phyloP scores from a whole-genome alignment of 2,329 filamentous ascomycete genomes.

The Harringtonia lauricola region DNA sequence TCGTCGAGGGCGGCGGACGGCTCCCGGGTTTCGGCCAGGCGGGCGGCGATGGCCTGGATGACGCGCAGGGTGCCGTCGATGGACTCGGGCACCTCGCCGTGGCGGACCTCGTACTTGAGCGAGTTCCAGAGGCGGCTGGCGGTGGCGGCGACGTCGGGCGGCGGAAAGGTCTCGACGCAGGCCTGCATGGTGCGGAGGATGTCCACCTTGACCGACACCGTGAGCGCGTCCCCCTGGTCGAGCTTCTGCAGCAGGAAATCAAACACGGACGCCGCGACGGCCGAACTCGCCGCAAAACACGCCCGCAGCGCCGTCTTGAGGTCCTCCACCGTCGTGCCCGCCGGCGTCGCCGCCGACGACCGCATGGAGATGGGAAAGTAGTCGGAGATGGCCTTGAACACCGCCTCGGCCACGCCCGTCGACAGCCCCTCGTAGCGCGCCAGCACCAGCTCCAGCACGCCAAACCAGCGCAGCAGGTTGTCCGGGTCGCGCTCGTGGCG shows the following conservation, averaged over 20 bases:
- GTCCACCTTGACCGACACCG: constrained; percentile 47
- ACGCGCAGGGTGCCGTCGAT: constrained; percentile 45
- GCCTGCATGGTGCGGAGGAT: constrained; percentile 44
- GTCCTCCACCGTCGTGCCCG: constrained; percentile 42
- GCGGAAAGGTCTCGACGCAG: constrained; percentile 37
- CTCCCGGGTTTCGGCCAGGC: too few relatives aligned
- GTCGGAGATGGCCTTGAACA: constrained; percentile 45
- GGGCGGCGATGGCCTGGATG: constrained; percentile 35
- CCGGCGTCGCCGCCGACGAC: constrained; percentile 35
- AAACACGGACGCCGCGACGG: constrained; percentile 33
- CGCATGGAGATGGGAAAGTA: constrained; percentile 51
- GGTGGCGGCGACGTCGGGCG: constrained; percentile 35
- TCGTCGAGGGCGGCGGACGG: constrained; percentile 13
- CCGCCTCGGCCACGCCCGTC: constrained; percentile 32
- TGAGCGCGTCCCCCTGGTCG: constrained; percentile 47
- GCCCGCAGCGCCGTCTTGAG: constrained; percentile 40
- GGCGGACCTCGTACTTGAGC: constrained; percentile 53
- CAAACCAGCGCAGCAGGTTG: constrained; percentile 47
- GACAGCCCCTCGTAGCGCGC: constrained; percentile 29
- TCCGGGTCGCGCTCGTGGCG: constrained; percentile 44
- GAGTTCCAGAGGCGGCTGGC: constrained; percentile 43
- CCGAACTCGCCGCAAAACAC: constrained; percentile 41
- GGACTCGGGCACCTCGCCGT: constrained; percentile 46
- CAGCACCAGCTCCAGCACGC: constrained; percentile 33
- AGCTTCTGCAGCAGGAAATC: constrained; percentile 46